phyloP scores from a whole-genome alignment of 2,329 filamentous ascomycete species.

The Myriosclerotinia scirpicola region DNA sequence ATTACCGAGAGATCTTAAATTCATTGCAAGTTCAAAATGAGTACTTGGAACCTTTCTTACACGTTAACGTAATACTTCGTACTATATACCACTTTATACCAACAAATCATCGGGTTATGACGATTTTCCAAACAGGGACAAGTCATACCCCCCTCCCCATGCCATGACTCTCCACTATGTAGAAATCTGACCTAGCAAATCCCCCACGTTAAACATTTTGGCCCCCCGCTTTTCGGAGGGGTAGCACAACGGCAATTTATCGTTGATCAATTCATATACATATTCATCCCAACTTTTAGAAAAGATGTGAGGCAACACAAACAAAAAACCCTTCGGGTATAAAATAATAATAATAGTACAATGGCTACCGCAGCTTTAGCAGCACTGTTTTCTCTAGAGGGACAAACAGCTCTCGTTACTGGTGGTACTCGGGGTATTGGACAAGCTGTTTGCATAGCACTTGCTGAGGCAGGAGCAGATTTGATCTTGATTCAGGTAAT shows the following conservation, averaged over 20 bases:
- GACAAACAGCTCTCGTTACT: slow-evolving; percentile 44
- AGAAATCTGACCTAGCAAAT: not conserved
- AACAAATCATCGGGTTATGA: slow-evolving; percentile 5
- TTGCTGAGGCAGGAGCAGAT: slow-evolving; percentile 45
- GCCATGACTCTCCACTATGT: slow-evolving; percentile 2
- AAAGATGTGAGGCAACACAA: slow-evolving; percentile 10
- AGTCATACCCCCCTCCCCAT: slow-evolving; percentile 1
- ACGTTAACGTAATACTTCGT: not conserved
- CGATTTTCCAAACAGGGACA: not conserved
- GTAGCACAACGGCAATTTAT: not conserved
- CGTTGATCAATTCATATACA: not conserved
- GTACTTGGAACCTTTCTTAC: not conserved
- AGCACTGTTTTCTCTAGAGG: slow-evolving; percentile 41
- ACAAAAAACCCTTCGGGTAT: not conserved
- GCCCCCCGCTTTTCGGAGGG: slow-evolving; percentile 7
- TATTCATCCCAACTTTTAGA: not conserved
- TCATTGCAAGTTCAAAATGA: not conserved
- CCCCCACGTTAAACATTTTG: not conserved
- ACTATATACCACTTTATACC: not conserved
- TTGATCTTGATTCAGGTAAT: slow-evolving; percentile 44
- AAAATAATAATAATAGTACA: slow-evolving; percentile 2
- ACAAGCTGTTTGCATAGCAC: slow-evolving; percentile 42
- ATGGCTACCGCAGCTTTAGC: slow-evolving; percentile 33
- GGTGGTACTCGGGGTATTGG: slow-evolving; percentile 45
- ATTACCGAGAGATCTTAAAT: not conserved